Conservation (phyloP, 2,329 filamentous ascomycete genomes). For the Camptophora hylomeconis region DNA sequence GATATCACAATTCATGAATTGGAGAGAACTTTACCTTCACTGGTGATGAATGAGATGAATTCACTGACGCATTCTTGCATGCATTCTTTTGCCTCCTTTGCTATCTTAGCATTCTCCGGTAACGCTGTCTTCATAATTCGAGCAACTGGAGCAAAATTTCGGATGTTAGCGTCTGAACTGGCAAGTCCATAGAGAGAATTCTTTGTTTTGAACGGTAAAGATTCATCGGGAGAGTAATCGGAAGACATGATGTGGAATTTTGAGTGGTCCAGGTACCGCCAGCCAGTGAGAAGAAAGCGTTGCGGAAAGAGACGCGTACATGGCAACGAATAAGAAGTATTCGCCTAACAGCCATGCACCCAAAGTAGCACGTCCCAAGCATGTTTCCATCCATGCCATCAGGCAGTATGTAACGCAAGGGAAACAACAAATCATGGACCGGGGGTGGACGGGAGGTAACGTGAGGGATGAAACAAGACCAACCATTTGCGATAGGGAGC, state of each 20-base stretch:
- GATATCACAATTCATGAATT: conserved; percentile 5
- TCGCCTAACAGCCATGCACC: no score
- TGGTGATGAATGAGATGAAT: conserved; percentile 99
- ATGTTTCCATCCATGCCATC: no score
- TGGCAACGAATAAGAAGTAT: no score
- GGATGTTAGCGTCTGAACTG: conserved; percentile 77
- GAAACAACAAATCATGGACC: conserved; percentile 32
- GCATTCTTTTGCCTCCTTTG: conserved; percentile 97
- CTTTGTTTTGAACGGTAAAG: conserved; percentile 15
- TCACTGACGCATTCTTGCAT: conserved; percentile 99
- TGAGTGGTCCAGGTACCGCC: conserved; percentile 17
- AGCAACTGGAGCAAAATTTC: conserved; percentile 89
- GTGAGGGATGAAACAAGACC: conserved; percentile 41
- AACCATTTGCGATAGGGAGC: conserved; percentile 99
- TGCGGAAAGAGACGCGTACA: no score
- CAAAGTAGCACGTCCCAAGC: no score
- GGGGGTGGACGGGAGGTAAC: conserved; percentile 23
- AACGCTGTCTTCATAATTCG: conserved; percentile 98
- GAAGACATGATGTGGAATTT: conserved; percentile 15
- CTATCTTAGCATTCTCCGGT: conserved; percentile 96
- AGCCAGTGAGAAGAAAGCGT: conserved; percentile 4
- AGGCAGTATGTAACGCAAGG: conserved; percentile 7
- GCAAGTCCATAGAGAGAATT: conserved; percentile 26
- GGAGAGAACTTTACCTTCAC: conserved; percentile 62
- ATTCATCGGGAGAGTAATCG: conserved; percentile 10